A percentile compares a stretch with the other conserved stretches of the same genome.
phyloP scores from a whole-genome alignment of 1,284 basidiomycete species.

The Ceratobasidium sp. region DNA sequence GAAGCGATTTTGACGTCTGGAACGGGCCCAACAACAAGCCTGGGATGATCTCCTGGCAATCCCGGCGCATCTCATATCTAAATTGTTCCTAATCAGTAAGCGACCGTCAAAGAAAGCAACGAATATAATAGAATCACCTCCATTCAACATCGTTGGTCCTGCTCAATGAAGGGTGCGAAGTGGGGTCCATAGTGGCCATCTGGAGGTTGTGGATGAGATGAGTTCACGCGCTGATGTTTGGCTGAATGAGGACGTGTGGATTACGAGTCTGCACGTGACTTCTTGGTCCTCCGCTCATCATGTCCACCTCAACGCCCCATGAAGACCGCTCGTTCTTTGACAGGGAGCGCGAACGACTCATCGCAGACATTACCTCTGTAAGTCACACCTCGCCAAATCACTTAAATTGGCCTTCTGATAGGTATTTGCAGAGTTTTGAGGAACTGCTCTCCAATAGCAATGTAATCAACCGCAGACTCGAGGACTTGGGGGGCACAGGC shows the following conservation, averaged over 20 bases:
- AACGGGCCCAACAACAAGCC: slow-evolving; percentile 88
- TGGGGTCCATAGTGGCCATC: slow-evolving; percentile 14
- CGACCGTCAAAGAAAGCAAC: background rate
- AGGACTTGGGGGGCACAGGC: slow-evolving; percentile 91
- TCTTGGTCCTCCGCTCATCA: slow-evolving; percentile 44
- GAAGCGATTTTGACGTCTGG: slow-evolving; percentile 82
- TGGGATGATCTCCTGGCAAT: slow-evolving; percentile 91
- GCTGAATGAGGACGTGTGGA: slow-evolving; percentile 22
- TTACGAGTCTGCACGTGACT: slow-evolving; percentile 29
- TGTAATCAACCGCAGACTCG: slow-evolving; percentile 88
- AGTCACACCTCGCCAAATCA: slow-evolving; percentile 48
- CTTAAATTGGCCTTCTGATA: background rate
- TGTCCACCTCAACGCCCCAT: slow-evolving; percentile 59
- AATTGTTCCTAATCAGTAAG: background rate
- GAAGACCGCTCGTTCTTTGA: slow-evolving; percentile 77
- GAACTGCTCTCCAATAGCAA: slow-evolving; percentile 87
- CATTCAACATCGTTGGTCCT: slow-evolving; percentile 36
- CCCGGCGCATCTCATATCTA: slow-evolving; percentile 94
- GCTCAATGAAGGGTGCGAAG: slow-evolving; percentile 13
- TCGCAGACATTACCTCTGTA: slow-evolving; percentile 77
- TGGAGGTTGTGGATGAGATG: slow-evolving; percentile 15
- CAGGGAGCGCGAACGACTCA: slow-evolving; percentile 75
- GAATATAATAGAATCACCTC: slow-evolving; percentile 20
- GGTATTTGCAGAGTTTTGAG: slow-evolving; percentile 79
- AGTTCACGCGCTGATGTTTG: slow-evolving; percentile 19